phyloP scores from a whole-genome alignment of 78 protist genomes.

The Dictyostelium brefeldianum region DNA sequence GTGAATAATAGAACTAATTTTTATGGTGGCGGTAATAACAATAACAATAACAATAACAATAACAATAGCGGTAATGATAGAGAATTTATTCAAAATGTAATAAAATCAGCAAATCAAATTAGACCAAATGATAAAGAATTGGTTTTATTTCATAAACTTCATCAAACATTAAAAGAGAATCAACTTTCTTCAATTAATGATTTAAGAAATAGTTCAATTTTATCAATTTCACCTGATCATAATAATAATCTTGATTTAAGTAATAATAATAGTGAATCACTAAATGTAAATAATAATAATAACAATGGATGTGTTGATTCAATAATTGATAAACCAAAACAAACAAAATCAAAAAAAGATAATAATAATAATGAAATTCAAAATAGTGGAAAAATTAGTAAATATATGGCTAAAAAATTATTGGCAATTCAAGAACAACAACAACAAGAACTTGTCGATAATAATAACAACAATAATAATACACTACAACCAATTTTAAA shows the following conservation, averaged over 20 bases:
- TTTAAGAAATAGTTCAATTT: not conserved
- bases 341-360: not conserved
- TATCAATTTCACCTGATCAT: conserved; percentile 27
- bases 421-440: not conserved
- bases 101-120: conserved; percentile 16
- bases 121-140: not conserved
- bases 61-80: not conserved
- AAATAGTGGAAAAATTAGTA: not conserved
- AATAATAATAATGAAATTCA: not conserved
- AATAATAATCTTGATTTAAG: not conserved
- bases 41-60: too few species aligned
- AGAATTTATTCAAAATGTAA: not conserved
- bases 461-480: not conserved
- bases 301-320: not conserved
- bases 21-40: not conserved
- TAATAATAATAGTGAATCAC: not conserved
- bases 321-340: conserved; percentile 5
- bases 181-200: not conserved
- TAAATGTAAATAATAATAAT: not conserved
- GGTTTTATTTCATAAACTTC: conserved; percentile 31
- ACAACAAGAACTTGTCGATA: not conserved
- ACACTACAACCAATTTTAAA: not conserved
- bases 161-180: conserved; percentile 15
- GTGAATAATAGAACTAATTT: too few species aligned
- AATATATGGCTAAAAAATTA: conserved; percentile 21